Percentiles rank a stretch among this genome's conserved stretches.
phyloP scores from a whole-genome alignment of 352 stramenopile species.

The Globisporangium yorkense region DNA sequence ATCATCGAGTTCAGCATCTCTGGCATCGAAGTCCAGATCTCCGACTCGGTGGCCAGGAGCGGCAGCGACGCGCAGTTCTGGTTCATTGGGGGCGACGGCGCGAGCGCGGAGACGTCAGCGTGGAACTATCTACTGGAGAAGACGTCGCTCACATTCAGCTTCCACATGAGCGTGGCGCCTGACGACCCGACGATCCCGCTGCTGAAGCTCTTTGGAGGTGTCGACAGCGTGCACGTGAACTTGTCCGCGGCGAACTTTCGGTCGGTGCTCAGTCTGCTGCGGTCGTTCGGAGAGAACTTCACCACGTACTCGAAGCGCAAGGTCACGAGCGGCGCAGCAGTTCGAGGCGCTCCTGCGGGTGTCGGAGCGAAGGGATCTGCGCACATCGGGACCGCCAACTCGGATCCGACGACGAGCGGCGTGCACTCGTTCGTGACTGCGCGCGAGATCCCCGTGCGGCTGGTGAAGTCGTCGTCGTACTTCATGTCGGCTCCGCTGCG shows the following conservation, averaged over 20 bases:
- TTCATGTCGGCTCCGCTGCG: constrained; percentile 12
- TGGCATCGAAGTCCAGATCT: constrained; percentile 70
- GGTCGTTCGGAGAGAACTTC: constrained; percentile 71
- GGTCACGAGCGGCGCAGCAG: constrained; percentile 7
- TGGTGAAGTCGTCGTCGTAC: constrained; percentile 20
- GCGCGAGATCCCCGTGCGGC: constrained; percentile 12
- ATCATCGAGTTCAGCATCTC: constrained; percentile 72
- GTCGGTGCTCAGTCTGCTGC: constrained; percentile 48
- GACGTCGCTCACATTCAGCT: constrained; percentile 63
- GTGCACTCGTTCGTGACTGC: constrained; percentile 3
- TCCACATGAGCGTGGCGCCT: constrained; percentile 71
- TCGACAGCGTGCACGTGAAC: constrained; percentile 68
- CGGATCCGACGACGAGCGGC: constrained; percentile 10
- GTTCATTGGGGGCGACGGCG: constrained; percentile 10
- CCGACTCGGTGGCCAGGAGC: constrained; percentile 12
- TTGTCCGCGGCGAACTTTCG: constrained; percentile 59
- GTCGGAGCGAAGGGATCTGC: neutral
- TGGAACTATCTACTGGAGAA: constrained; percentile 70
- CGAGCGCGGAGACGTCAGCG: constrained; percentile 8
- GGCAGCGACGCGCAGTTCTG: constrained; percentile 9
- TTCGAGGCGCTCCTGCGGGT: too few species aligned
- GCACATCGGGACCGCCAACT: neutral
- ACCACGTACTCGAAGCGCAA: constrained; percentile 34
- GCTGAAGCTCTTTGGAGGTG: constrained; percentile 64
- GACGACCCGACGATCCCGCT: constrained; percentile 76